phyloP scores from a whole-genome alignment of 495 filamentous ascomycete species.

The Chaetomidium leptoderma region DNA sequence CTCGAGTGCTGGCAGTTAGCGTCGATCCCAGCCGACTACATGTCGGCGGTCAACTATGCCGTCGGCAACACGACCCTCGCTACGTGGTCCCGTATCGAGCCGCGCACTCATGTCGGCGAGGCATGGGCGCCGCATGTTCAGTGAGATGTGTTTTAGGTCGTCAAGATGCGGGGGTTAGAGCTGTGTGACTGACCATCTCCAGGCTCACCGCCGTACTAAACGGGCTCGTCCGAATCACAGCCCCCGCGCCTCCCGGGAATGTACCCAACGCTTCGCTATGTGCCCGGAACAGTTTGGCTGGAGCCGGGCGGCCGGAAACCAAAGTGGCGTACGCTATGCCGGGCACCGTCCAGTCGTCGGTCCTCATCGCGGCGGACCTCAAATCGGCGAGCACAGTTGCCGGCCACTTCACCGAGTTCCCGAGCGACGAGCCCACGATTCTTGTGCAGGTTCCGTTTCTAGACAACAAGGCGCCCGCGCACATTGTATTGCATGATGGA shows the following conservation, averaged over 20 bases:
- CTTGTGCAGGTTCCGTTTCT: slow-evolving; percentile 29
- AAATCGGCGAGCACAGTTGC: slow-evolving; percentile 25
- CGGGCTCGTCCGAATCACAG: slow-evolving; percentile 30
- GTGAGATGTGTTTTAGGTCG: slow-evolving; percentile 8
- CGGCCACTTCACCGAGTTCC: slow-evolving; percentile 32
- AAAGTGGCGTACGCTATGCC: slow-evolving; percentile 28
- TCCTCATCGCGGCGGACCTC: slow-evolving; percentile 29
- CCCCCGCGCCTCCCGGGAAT: slow-evolving; percentile 16
- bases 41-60: slow-evolving; percentile 28
- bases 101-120: slow-evolving; percentile 25
- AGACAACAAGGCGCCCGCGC: slow-evolving; percentile 21
- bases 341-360: slow-evolving; percentile 23
- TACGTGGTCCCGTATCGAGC: slow-evolving; percentile 28
- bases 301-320: slow-evolving; percentile 15
- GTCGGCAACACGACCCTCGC: slow-evolving; percentile 26
- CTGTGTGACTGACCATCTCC: not conserved
- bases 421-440: slow-evolving; percentile 29
- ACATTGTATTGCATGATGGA: slow-evolving; percentile 25
- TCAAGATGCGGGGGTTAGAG: not conserved
- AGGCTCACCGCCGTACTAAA: slow-evolving; percentile 30
- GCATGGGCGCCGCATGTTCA: slow-evolving; percentile 31
- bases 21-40: slow-evolving; percentile 24
- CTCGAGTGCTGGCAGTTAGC: slow-evolving; percentile 31
- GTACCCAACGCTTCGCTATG: not conserved
- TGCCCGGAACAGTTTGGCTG: not conserved